phyloP scores from a whole-genome alignment of 768 basidiomycete species.

The Russula foetens region DNA sequence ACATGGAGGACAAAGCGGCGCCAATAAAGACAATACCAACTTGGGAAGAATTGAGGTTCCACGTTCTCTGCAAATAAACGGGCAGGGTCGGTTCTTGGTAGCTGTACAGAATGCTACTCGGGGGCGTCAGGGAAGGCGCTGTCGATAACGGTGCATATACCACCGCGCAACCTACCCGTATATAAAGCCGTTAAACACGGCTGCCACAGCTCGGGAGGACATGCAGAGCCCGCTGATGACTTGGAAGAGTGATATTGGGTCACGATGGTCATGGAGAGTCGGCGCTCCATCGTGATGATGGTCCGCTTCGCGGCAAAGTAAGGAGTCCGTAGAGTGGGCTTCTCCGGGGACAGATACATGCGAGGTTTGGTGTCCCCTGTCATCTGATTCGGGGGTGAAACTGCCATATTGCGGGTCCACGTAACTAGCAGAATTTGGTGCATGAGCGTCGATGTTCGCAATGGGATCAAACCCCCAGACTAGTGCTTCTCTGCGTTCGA shows the following conservation, averaged over 20 bases:
- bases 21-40: constrained; percentile 66
- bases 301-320: not conserved
- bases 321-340: not conserved
- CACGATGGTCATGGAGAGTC: not conserved
- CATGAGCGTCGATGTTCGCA: not conserved
- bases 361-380: not conserved
- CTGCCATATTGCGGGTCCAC: not conserved
- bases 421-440: not conserved
- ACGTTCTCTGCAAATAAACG: constrained; percentile 29
- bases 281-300: not conserved
- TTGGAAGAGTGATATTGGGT: constrained; percentile 8
- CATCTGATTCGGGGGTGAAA: not conserved
- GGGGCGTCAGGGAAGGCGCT: not conserved
- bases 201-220: constrained; percentile 25
- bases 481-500: constrained; percentile 31
- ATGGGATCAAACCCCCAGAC: constrained; percentile 27
- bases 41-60: constrained; percentile 27
- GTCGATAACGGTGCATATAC: not conserved
- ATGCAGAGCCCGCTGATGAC: constrained; percentile 22
- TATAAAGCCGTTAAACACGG: constrained; percentile 25
- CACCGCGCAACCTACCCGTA: constrained; percentile 28
- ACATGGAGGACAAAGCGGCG: constrained; percentile 51
- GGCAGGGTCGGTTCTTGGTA: constrained; percentile 31
- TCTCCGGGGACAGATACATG: not conserved
- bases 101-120: constrained; percentile 24